A percentile compares a stretch with the other conserved stretches of the same genome.
These are phyloP conservation scores for Ogataea henricii DNA, from an alignment of 805 yeast species.

Conservation along the genomic window DNA sequence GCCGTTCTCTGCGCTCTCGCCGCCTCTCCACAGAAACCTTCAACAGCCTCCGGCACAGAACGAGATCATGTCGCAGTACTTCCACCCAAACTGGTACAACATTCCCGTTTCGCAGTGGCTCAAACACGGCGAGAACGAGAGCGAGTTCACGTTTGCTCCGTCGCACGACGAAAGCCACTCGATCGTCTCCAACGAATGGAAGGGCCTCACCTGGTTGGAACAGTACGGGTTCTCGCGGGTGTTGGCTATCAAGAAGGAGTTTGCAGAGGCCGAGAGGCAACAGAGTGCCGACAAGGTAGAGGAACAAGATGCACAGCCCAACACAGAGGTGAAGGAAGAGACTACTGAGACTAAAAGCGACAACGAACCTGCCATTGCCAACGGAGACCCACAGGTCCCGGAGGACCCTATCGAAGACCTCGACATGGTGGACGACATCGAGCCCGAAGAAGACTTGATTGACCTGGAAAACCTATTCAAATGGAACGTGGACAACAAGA, in stretches of 20 bases:
- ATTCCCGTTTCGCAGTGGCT: slow-evolving; percentile 70
- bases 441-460: slow-evolving; percentile 19
- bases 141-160: slow-evolving; percentile 64
- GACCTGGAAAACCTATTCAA: slow-evolving; percentile 31
- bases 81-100: slow-evolving; percentile 66
- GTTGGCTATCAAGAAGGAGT: slow-evolving; percentile 18
- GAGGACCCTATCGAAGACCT: background rate
- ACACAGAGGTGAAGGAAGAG: slow-evolving; percentile 8
- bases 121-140: slow-evolving; percentile 40
- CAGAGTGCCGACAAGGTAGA: background rate
- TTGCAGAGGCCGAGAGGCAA: slow-evolving; percentile 3
- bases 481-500: slow-evolving; percentile 30
- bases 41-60: slow-evolving; percentile 20
- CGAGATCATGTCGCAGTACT: slow-evolving; percentile 53
- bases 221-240: slow-evolving; percentile 50
- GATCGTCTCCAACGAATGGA: slow-evolving; percentile 51
- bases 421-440: slow-evolving; percentile 7
- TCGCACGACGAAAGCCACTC: slow-evolving; percentile 58
- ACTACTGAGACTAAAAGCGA: slow-evolving; percentile 6
- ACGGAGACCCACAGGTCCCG: background rate
- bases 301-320: background rate
- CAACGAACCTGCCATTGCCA: slow-evolving; percentile 28
- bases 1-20: slow-evolving; percentile 48
- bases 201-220: slow-evolving; percentile 55
- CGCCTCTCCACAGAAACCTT: slow-evolving; percentile 21